Base-by-base conservation (phyloP, 257 asterid species). In the Mitragyna speciosa region DNA sequence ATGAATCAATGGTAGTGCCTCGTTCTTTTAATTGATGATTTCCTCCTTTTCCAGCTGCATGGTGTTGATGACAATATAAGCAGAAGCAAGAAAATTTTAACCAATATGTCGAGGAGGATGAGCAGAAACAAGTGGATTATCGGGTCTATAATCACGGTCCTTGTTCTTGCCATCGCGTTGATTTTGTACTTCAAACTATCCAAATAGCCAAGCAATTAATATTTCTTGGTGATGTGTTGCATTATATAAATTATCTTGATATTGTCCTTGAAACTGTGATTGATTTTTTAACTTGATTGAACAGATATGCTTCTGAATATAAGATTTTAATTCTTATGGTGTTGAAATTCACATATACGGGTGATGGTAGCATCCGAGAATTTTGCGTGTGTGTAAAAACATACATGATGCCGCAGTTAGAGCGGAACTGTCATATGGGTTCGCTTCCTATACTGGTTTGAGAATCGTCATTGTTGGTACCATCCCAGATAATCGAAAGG, bases 21-120 rank as follows among this genome's bases (percentile, higher is more conserved):
- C 39, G 36, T 22, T 54, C 58, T 12, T 17, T 71, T 28, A 71
- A 80, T n/a, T 79, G 77, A 69, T 82, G 54, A 59, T 20, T 75
- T 76, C 33, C 47, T 51, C 45, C 56, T 74, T 24, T 64, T 78
- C 49, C 89, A 93, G 97, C 76, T 93, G 83, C 86, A 85, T 80
- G 97, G 94, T 2, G 95, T 91, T 58, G 95, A 93, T 63, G 92
- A 90, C 82, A 91, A 93, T 85, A 54, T 91, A 47, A 72, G 92
- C 84, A 79, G 93, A 82, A 91, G 95, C 89, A 89, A 76, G 84
- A 93, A 63, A 76, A 84, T 91, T 17, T 74, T 93, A 83, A 85
- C 85, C 14, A 79, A 82, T 87, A 93, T 93, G 24, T 79, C 92
- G 12, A 89, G 89, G 85, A 91, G 97, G 91, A 89, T 93, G 94